These are phyloP conservation scores for Pseudocercospora eumusae DNA, from an alignment of 2,329 filamentous ascomycete species.

Conservation along the genomic window DNA sequence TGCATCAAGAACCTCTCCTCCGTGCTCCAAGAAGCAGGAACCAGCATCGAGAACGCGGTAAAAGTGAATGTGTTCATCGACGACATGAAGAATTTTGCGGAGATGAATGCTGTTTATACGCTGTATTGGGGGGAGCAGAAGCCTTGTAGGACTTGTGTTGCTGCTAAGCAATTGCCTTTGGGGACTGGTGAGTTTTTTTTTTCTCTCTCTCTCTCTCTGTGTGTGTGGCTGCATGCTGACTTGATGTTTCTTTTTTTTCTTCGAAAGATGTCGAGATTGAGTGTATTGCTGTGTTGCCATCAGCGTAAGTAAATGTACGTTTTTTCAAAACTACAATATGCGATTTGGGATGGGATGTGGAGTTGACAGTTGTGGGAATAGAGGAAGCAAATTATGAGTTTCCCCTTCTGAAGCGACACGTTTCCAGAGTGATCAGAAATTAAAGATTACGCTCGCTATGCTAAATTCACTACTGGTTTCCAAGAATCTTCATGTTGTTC, in stretches of 20 bases:
- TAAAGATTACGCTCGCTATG: background rate
- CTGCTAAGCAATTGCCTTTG: constrained; percentile 54
- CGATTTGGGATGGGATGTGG: background rate
- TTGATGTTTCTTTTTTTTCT: no score
- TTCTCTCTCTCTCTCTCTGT: no score
- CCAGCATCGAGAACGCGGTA: constrained; percentile 61
- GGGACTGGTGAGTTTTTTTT: constrained; percentile 36
- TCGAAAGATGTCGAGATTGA: constrained; percentile 60
- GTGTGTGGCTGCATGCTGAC: background rate
- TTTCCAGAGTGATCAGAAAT: background rate
- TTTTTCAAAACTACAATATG: background rate
- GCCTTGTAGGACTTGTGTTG: constrained; percentile 49
- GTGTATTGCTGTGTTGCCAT: constrained; percentile 47
- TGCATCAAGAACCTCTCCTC: constrained; percentile 60
- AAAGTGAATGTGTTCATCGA: constrained; percentile 69
- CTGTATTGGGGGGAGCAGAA: constrained; percentile 39
- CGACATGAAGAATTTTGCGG: constrained; percentile 64
- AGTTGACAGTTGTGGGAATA: constrained; percentile 9
- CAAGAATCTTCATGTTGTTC: background rate
- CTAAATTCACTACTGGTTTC: background rate
- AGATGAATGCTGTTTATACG: constrained; percentile 58
- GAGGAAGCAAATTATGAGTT: constrained; percentile 13
- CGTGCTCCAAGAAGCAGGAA: constrained; percentile 63
- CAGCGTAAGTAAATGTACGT: constrained; percentile 20
- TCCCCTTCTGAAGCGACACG: no score